These are phyloP conservation scores for Neonectria punicea DNA, from an alignment of 2,329 filamentous ascomycete genomes.

Conservation along the genomic window DNA sequence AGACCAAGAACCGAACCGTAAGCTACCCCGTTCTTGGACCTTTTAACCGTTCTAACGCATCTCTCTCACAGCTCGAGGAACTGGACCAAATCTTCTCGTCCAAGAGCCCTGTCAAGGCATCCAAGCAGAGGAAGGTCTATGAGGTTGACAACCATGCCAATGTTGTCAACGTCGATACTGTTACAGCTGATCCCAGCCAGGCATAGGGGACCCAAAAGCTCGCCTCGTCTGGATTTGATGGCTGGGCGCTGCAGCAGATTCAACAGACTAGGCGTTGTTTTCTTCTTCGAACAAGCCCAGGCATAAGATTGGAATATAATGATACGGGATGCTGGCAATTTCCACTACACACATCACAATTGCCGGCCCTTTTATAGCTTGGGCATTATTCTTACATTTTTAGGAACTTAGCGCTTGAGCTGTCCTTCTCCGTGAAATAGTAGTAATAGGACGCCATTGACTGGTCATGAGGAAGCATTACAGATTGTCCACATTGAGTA, in stretches of 20 bases:
- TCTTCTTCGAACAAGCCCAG: not conserved
- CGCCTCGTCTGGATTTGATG: not conserved
- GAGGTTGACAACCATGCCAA: conserved; percentile 33
- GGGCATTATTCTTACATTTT: not conserved
- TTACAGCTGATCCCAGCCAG: not conserved
- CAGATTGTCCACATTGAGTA: too few species aligned
- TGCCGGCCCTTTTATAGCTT: not conserved
- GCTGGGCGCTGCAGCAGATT: not conserved
- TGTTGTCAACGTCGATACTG: conserved; percentile 33
- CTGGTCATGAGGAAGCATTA: not conserved
- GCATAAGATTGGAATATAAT: not conserved
- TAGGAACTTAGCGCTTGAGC: not conserved
- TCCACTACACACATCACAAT: not conserved
- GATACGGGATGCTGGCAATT: not conserved
- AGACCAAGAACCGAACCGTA: conserved; percentile 59
- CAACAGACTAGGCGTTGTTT: not conserved
- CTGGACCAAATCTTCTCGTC: conserved; percentile 39
- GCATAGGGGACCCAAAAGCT: conserved; percentile 4
- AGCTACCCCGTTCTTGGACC: not conserved
- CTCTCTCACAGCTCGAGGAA: conserved; percentile 34
- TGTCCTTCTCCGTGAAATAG: not conserved
- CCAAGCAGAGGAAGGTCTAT: conserved; percentile 34
- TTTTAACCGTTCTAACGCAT: not conserved
- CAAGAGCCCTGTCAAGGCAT: conserved; percentile 33
- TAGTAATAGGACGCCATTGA: not conserved